phyloP scores from a whole-genome alignment of 148 eudicot species.

The Limonium bicolor region DNA sequence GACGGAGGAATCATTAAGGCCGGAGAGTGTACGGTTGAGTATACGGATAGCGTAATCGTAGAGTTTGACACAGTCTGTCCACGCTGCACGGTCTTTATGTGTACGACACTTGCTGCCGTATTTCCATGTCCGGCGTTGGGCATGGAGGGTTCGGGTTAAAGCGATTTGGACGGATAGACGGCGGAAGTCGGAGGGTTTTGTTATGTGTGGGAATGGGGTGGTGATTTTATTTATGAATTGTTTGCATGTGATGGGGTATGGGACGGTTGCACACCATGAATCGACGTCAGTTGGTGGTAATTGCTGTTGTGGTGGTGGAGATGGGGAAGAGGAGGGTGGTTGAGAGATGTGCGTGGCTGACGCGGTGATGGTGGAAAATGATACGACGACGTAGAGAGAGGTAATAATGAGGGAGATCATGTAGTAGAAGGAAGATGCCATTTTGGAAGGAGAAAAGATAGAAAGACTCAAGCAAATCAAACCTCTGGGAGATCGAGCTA shows the following conservation, averaged over 20 bases:
- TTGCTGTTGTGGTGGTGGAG: background rate
- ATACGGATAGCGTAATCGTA: slow-evolving; percentile 18
- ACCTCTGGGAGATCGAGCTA: too few species aligned
- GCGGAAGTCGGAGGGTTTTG: slow-evolving; percentile 13
- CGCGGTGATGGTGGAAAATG: too few species aligned
- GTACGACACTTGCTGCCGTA: slow-evolving; percentile 11
- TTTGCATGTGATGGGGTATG: background rate
- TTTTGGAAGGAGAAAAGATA: too few species aligned
- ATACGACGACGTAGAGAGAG: too few species aligned
- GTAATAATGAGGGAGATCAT: too few species aligned
- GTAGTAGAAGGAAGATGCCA: too few species aligned
- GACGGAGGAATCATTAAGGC: slow-evolving; percentile 11
- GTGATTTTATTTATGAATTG: background rate
- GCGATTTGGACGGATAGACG: slow-evolving; percentile 22
- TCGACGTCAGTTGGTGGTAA: background rate
- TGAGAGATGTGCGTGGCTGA: too few species aligned
- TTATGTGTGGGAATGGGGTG: background rate
- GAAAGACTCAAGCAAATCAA: too few species aligned
- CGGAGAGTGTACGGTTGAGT: slow-evolving; percentile 17
- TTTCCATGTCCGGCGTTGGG: slow-evolving; percentile 6
- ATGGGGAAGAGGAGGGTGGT: too few species aligned
- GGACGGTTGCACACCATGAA: background rate
- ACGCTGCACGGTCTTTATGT: slow-evolving; percentile 7
- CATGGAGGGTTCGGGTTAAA: slow-evolving; percentile 11
- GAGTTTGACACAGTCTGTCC: slow-evolving; percentile 26